Base-by-base conservation (phyloP, 352 stramenopile species). In the Pythium vanterpoolii region DNA sequence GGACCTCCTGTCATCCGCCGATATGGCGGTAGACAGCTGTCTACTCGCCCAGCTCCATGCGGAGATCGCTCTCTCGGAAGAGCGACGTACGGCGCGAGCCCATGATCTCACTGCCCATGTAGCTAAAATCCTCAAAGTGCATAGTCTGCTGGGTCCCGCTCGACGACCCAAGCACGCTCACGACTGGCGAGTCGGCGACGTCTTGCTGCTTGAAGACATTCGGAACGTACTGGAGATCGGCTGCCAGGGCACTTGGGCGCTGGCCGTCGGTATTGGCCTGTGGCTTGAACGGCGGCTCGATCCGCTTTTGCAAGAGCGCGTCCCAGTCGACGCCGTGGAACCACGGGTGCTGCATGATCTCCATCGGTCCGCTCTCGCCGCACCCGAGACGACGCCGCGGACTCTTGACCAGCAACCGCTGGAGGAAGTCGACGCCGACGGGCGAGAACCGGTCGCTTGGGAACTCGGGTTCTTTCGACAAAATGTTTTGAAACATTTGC, bases 111-210 rank as follows among this genome's bases (percentile, higher is more conserved):
- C 84, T 94, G 53, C 83, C 85, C 83, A 92, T 92, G 67, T 93
- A 94, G 46, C 79, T 91, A 58, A 93, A 94, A 62, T 93, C 81
- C 30, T 94, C 85, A 42, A 94, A 94, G 64, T 93, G 83, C 83
- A 91, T 91, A 33, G 83, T 79, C 64, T 84, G 70, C 46, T n/a
- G n/a, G n/a, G 60, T 71, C 26, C 82, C 71, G n/a, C 63, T 74
- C 18, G 71, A 76, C 21, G 77, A 87, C 27, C 79, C 77, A 19
- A 87, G 64, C 14, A 74, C 70, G 47, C 77, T 71, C 28, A 89
- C 69, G 23, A 87, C 78, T 23, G 85, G 85, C 28, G 82, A 92
- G 71, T 94, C 85, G 6, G 85, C 82, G 33, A 92, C 82, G 24
- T 92, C 85, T 59, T 92, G 85, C 60, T 90, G 73, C 59, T 88